Conservation (phyloP, 768 basidiomycete genomes). For the Boletus vermiculosoides region DNA sequence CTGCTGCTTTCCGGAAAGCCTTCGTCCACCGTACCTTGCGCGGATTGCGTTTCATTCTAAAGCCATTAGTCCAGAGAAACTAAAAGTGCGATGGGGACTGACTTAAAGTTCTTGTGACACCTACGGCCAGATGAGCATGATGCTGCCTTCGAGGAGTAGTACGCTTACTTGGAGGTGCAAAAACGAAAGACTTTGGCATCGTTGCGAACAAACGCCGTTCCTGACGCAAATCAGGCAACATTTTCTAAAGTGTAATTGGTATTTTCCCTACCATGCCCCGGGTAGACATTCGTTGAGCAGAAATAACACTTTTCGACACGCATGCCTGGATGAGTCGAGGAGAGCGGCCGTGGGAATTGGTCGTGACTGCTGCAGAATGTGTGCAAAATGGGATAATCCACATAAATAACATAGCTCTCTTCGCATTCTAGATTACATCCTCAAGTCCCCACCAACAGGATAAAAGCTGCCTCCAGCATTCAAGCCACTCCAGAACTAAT, state of each 20-base stretch:
- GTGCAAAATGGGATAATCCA: background rate
- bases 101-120: constrained; percentile 99
- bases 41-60: constrained; percentile 98
- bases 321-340: constrained; percentile 46
- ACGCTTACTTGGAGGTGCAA: constrained; percentile 89
- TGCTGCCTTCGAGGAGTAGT: background rate
- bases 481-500: background rate
- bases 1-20: constrained; percentile 96
- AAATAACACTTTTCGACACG: constrained; percentile 98
- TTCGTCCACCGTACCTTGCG: constrained; percentile 99
- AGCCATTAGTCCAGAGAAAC: constrained; percentile 1
- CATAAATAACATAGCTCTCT: background rate
- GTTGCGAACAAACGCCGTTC: constrained; percentile 95
- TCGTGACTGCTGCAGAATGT: background rate
- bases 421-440: background rate
- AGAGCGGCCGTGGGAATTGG: constrained; percentile 26
- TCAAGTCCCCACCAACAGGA: background rate
- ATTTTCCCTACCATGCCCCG: constrained; percentile 74
- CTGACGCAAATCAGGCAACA: constrained; percentile 35
- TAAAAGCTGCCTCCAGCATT: background rate
- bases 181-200: constrained; percentile 98
- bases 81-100: constrained; percentile 21
- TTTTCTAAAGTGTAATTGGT: background rate
- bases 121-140: constrained; percentile 38
- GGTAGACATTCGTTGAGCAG: constrained; percentile 95